Conservation (phyloP, 2,329 filamentous ascomycete genomes). For the Fusarium metavorans region DNA sequence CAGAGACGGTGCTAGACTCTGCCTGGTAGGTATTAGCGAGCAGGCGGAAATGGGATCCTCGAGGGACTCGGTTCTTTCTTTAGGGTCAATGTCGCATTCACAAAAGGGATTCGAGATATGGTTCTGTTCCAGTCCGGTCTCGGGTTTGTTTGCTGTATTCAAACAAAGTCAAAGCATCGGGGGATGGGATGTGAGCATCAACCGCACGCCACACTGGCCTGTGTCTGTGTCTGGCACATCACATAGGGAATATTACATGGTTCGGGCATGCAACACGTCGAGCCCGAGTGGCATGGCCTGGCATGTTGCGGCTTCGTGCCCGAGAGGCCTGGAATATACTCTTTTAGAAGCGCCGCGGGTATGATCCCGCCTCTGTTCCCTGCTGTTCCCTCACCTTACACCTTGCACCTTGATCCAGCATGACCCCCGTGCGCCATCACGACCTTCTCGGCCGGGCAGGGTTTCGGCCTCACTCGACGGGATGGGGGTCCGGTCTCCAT, state of each 20-base stretch:
- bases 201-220: not conserved
- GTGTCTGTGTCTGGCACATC: slow-evolving; percentile 1
- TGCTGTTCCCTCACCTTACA: slow-evolving; percentile 14
- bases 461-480: slow-evolving; percentile 34
- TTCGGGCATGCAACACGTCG: slow-evolving; percentile 7
- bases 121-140: slow-evolving; percentile 9
- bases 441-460: slow-evolving; percentile 28
- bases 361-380: not conserved
- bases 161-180: not conserved
- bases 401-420: slow-evolving; percentile 28
- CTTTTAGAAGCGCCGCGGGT: slow-evolving; percentile 7
- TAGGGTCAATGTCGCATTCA: slow-evolving; percentile 3
- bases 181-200: not conserved
- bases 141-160: slow-evolving; percentile 7
- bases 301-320: slow-evolving; percentile 3
- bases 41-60: slow-evolving; percentile 13
- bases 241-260: slow-evolving; percentile 2
- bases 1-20: not conserved
- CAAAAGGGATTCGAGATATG: not conserved
- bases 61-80: not conserved
- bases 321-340: slow-evolving; percentile 16
- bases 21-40: slow-evolving; percentile 3
- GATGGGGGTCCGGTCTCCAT: slow-evolving; percentile 5
- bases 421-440: slow-evolving; percentile 5
- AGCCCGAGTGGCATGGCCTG: slow-evolving; percentile 10